Evolutionary conservation across 1,139 yeast species (phyloP).

Genomic region (Sugiyamaella sp.): DNA sequence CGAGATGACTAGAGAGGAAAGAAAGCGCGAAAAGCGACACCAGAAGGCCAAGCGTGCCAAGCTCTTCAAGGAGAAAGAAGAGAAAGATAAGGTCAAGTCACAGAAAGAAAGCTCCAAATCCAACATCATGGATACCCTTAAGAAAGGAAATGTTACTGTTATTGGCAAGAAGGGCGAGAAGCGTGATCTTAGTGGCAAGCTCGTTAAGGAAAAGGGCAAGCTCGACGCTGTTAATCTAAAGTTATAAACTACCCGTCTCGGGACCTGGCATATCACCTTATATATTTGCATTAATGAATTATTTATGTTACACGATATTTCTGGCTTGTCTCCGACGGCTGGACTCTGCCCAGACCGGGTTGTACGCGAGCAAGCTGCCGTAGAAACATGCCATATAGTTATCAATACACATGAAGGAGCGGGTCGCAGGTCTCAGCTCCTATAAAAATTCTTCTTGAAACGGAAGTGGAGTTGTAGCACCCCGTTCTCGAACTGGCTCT

Average conservation of each 20-base stretch:
- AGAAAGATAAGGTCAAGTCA: constrained; percentile 40
- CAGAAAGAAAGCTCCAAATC: constrained; percentile 60
- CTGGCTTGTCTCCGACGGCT: background rate
- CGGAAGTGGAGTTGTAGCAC: constrained; percentile 43
- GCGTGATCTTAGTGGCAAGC: constrained; percentile 72
- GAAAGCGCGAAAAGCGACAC: constrained; percentile 83
- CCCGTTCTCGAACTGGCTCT: constrained; percentile 43
- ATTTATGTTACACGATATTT: constrained; percentile 5
- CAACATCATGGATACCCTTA: constrained; percentile 70
- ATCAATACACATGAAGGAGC: no score
- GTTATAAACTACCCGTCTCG: constrained; percentile 21
- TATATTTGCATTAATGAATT: constrained; percentile 17
- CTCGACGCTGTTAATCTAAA: constrained; percentile 37
- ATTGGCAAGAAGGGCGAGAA: constrained; percentile 78
- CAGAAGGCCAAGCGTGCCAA: constrained; percentile 78
- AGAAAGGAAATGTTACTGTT: constrained; percentile 75
- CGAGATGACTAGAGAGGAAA: constrained; percentile 84
- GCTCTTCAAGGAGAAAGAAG: constrained; percentile 48
- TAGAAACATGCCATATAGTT: no score
- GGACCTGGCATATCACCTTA: background rate
- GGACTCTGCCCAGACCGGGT: constrained; percentile 1
- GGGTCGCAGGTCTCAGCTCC: constrained; percentile 31
- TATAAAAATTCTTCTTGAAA: constrained; percentile 40
- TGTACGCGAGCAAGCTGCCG: no score
- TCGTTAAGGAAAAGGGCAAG: constrained; percentile 48